These are phyloP conservation scores for Fusarium sp. DNA, from an alignment of 2,329 filamentous ascomycete genomes.

Conservation along the genomic window DNA sequence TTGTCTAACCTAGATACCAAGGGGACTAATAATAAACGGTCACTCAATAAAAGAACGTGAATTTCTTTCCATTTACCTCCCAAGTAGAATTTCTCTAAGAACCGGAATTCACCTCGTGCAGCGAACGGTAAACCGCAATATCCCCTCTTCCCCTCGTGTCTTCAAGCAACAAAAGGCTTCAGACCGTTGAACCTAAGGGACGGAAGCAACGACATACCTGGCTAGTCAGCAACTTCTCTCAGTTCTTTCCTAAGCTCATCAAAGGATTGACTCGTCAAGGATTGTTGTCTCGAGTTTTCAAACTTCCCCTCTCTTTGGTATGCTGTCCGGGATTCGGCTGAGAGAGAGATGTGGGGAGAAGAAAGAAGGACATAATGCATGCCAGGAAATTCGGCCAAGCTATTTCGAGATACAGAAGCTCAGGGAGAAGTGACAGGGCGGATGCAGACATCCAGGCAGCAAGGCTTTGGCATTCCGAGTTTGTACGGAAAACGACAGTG, in stretches of 20 bases:
- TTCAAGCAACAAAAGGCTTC: neutral
- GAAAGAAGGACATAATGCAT: neutral
- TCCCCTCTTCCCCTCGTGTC: neutral
- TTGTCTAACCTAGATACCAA: neutral
- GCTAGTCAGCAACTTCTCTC: neutral
- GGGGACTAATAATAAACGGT: neutral
- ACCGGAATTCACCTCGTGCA: neutral
- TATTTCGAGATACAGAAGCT: neutral
- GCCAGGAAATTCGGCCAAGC: rapidly evolving
- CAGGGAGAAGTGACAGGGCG: neutral
- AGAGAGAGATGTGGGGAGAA: neutral
- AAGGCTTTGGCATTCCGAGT: neutral
- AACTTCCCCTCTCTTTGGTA: neutral
- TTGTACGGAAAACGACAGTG: neutral
- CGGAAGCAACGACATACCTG: too few relatives aligned
- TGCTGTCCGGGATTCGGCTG: neutral
- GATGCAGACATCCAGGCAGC: neutral
- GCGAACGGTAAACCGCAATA: neutral
- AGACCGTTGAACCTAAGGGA: neutral
- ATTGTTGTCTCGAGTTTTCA: neutral
- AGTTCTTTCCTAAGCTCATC: neutral
- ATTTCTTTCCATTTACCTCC: neutral
- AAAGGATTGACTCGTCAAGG: neutral
- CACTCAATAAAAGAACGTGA: neutral
- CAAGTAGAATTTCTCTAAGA: neutral